Evolutionary conservation across 169 alveolate genomes (phyloP).

Genomic region (Cryptosporidium canis): DNA sequence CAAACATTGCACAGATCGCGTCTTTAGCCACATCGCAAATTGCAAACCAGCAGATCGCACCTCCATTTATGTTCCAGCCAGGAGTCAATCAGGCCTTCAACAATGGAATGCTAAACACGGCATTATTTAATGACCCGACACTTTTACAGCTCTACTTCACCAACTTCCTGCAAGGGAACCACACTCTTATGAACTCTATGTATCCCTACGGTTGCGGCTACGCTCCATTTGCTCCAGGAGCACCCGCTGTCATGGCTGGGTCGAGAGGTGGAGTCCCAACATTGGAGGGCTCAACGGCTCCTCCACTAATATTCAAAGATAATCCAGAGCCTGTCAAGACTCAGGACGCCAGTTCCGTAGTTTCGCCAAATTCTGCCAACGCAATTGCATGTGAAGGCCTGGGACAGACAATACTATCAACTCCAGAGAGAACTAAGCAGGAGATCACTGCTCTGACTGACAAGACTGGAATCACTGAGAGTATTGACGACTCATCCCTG

Average conservation of each 20-base stretch:
- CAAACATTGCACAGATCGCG: constrained; percentile 19
- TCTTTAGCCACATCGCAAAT: constrained; percentile 28
- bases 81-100: constrained; percentile 11
- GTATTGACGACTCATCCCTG: background rate
- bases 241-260: background rate
- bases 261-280: background rate
- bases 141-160: constrained; percentile 29
- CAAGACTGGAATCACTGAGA: background rate
- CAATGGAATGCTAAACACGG: constrained; percentile 54
- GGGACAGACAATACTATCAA: background rate
- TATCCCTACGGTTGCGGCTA: constrained; percentile 29
- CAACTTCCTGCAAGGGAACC: constrained; percentile 25
- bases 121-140: constrained; percentile 42
- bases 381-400: background rate
- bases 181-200: background rate
- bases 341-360: background rate
- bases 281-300: background rate
- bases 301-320: background rate
- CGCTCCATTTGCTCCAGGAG: constrained; percentile 7
- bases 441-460: background rate
- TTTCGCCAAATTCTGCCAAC: background rate
- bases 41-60: background rate
- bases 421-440: constrained; percentile 52
- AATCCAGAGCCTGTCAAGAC: background rate
- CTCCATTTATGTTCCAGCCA: constrained; percentile 5